Evolutionary conservation across 345 rosid species (phyloP), one percentile per base, ranked within the genome.

Genomic region (Citrus reticulata): DNA sequence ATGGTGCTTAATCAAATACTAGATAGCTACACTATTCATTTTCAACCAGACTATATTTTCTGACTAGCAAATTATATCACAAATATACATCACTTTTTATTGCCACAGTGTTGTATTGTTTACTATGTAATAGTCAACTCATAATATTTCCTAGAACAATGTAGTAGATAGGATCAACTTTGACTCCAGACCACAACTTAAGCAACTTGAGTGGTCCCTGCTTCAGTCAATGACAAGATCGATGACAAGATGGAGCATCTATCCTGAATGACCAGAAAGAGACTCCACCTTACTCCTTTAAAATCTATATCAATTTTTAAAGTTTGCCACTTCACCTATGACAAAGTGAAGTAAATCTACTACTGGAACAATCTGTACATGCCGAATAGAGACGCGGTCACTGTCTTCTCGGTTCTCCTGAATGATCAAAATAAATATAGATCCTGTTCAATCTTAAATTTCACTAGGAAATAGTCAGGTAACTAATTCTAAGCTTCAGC

Each of bases 121-220:
- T 35, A 29, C 9, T 54, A 24, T 20, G 25, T 24, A 69, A 39
- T 29, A 20, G 25, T n/a, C 39, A 16, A 16, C 24, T 60, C 16
- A 34, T 51, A 16, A 34, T 51, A 63, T 16, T 62, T 1, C 16
- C 61, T 16, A 22, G 25, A 39, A 72, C 14, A 72, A 20, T 27
- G 6, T 19, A 32, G 11, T 58, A 32, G 63, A 64, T 67, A 32
- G 57, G 79, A 55, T 27, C 19, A 67, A 70, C 58, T 77, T 54
- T 1, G 14, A 63, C 64, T 64, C 65, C 42, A 74, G 63, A 82
- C 46, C 57, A 70, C 70, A 63, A 55, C 49, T 62, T 73, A 70
- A 27, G 77, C 74, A 66, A 81, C 40, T 68, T 82, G 64, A 62
- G 71, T 70, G 82, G 82, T 79, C 78, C 85, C 68, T 59, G 29